A percentile compares a stretch with the other conserved stretches of the same genome.
Evolutionary conservation across 2,329 filamentous ascomycete species (phyloP).

Genomic region (Bisporella sp.): DNA sequence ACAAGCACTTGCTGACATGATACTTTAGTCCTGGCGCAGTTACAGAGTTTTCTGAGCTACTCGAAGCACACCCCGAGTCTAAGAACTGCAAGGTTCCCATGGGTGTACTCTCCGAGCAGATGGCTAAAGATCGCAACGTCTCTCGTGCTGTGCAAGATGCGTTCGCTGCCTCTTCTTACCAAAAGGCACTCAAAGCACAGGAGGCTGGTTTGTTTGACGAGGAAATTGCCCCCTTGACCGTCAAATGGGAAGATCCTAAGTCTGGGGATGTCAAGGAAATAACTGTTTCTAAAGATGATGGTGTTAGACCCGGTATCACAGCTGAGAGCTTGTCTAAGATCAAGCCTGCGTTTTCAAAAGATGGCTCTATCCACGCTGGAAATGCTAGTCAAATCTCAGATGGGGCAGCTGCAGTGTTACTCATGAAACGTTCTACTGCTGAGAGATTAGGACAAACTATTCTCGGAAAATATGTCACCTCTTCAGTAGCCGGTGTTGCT

Average conservation of each 20-base stretch:
- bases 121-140: conserved; percentile 81
- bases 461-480: conserved; percentile 85
- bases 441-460: conserved; percentile 82
- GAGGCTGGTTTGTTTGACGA: conserved; percentile 83
- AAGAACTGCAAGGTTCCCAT: conserved; percentile 98
- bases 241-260: conserved; percentile 88
- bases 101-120: conserved; percentile 87
- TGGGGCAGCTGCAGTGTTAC: conserved; percentile 86
- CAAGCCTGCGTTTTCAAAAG: conserved; percentile 80
- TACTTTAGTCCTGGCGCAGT: conserved; percentile 66
- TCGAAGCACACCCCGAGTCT: conserved; percentile 73
- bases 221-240: conserved; percentile 81
- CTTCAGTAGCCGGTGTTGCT: conserved; percentile 79
- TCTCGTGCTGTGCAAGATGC: conserved; percentile 70
- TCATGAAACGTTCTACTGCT: conserved; percentile 92
- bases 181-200: conserved; percentile 83
- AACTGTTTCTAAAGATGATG: conserved; percentile 80
- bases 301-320: conserved; percentile 78
- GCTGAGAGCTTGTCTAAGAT: conserved; percentile 87
- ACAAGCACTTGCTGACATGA: not conserved
- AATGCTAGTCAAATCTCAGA: conserved; percentile 96
- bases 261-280: conserved; percentile 77
- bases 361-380: conserved; percentile 90
- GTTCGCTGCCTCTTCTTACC: conserved; percentile 91
- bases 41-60: conserved; percentile 82